Percentiles rank a stretch among this genome's conserved stretches.
Evolutionary conservation across 2,329 filamentous ascomycete species (phyloP).

Genomic region (Chaetomium olivaceum): DNA sequence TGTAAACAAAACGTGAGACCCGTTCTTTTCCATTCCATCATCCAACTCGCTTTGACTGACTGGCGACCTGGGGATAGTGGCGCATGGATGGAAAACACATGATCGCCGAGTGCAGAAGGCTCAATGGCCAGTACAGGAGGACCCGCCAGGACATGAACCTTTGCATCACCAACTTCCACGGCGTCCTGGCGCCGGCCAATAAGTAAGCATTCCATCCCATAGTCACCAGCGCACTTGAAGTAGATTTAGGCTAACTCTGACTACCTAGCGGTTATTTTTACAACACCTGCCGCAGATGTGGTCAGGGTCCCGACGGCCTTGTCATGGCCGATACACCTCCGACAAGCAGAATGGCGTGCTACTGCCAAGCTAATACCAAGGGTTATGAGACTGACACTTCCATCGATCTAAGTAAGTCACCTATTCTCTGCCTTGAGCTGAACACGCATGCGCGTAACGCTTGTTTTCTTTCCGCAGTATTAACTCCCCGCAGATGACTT

Average conservation of each 20-base stretch:
- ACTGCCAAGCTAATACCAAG: background rate
- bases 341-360: background rate
- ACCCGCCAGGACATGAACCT: slow-evolving; percentile 6
- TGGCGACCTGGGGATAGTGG: background rate
- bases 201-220: background rate
- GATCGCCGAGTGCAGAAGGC: background rate
- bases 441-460: too few relatives aligned
- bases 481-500: background rate
- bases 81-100: background rate
- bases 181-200: background rate
- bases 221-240: too few relatives aligned
- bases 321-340: background rate
- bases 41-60: background rate
- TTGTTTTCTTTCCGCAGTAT: too few relatives aligned
- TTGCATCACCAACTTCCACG: background rate
- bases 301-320: background rate
- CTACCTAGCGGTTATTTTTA: background rate
- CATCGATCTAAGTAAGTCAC: too few relatives aligned
- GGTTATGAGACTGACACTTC: too few relatives aligned
- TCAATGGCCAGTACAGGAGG: slow-evolving; percentile 1
- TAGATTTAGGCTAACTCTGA: background rate
- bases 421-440: too few relatives aligned
- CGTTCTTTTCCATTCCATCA: too few relatives aligned
- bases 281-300: background rate
- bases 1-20: background rate